A percentile compares a stretch with the other conserved stretches of the same genome.
phyloP scores from a whole-genome alignment of 148 eudicot species.

The Nepenthes gracilis region DNA sequence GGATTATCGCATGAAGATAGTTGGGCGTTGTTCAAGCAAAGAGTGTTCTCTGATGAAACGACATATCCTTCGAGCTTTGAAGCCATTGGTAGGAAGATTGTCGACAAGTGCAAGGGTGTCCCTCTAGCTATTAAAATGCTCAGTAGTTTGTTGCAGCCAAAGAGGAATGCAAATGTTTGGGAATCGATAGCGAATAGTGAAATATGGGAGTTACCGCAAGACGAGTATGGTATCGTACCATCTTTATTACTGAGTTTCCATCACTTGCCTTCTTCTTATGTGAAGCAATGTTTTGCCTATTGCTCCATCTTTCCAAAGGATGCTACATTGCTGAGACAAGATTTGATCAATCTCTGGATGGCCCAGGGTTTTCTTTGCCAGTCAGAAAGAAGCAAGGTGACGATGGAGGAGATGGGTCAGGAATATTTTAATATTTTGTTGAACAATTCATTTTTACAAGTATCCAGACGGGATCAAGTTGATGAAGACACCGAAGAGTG shows the following conservation, averaged over 20 bases:
- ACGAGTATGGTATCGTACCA: not conserved
- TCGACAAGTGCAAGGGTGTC: constrained; percentile 14
- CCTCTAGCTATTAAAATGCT: constrained; percentile 13
- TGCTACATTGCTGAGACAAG: not conserved
- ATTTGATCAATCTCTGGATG: constrained; percentile 9
- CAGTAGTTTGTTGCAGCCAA: not conserved
- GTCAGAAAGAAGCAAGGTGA: constrained; percentile 3
- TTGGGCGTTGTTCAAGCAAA: constrained; percentile 8
- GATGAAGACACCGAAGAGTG: no score
- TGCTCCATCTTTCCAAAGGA: constrained; percentile 11
- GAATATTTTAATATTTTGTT: constrained; percentile 10
- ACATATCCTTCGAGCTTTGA: not conserved
- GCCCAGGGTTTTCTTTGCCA: constrained; percentile 14
- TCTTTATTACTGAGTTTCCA: constrained; percentile 9
- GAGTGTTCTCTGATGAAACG: constrained; percentile 4
- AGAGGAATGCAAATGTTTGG: constrained; percentile 3
- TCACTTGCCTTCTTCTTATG: constrained; percentile 1
- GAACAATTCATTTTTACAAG: constrained; percentile 8
- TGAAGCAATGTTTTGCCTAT: constrained; percentile 13
- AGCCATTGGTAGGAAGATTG: constrained; percentile 10
- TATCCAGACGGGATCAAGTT: not conserved
- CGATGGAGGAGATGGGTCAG: constrained; percentile 12
- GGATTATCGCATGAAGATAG: constrained; percentile 8
- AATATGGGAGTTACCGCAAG: constrained; percentile 4
- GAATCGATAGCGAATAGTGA: constrained; percentile 5